These are phyloP conservation scores for Hamigera avellanea DNA, from an alignment of 495 filamentous ascomycete species.

Conservation along the genomic window DNA sequence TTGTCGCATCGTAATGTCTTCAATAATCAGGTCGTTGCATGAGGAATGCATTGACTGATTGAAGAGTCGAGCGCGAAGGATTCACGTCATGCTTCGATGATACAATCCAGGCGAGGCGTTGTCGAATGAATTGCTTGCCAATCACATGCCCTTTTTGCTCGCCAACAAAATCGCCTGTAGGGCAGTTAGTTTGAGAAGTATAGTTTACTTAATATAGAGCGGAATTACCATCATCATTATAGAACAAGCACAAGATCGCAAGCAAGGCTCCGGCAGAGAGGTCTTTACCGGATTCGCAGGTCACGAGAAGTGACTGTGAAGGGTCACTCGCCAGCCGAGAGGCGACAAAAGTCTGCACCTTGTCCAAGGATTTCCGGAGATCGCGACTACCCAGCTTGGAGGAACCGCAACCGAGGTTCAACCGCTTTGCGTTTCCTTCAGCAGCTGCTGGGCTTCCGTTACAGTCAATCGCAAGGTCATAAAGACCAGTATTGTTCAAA, in stretches of 20 bases:
- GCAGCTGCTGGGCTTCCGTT: conserved; percentile 23
- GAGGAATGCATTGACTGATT: conserved; percentile 79
- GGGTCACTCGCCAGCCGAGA: conserved; percentile 18
- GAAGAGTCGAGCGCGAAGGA: conserved; percentile 67
- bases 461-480: conserved; percentile 37
- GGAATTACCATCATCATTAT: conserved; percentile 40
- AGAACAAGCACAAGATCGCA: conserved; percentile 50
- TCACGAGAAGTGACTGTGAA: conserved; percentile 36
- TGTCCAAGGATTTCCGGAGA: conserved; percentile 51
- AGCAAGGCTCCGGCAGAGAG: conserved; percentile 52
- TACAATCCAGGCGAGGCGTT: conserved; percentile 67
- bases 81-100: conserved; percentile 63
- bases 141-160: conserved; percentile 26
- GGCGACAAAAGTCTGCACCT: conserved; percentile 36
- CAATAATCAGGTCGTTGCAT: conserved; percentile 44
- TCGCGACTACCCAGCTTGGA: conserved; percentile 66
- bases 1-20: no score
- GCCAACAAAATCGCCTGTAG: conserved; percentile 20
- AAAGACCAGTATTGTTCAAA: conserved; percentile 10
- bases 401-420: conserved; percentile 54
- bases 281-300: conserved; percentile 53
- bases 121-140: conserved; percentile 66
- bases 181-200: conserved; percentile 6
- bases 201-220: not conserved
- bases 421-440: conserved; percentile 18